Evolutionary conservation across 768 basidiomycete species (phyloP).

Genomic region (Strobilomyces echinocephalus): DNA sequence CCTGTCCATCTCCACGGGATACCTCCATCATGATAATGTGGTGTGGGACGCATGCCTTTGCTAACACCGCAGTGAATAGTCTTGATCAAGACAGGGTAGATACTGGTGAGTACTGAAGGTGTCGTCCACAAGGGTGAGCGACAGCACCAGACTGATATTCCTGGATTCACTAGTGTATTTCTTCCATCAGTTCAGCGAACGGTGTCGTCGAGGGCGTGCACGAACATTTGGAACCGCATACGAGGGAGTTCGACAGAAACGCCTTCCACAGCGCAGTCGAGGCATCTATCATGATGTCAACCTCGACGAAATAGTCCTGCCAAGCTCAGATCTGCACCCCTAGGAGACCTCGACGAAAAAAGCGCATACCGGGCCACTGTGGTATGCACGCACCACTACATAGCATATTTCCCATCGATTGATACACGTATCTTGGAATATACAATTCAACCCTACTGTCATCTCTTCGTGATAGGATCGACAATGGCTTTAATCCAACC

Average conservation of each 20-base stretch:
- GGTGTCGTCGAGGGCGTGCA: neutral
- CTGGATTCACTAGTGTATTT: constrained; percentile 58
- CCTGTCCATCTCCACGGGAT: constrained; percentile 39
- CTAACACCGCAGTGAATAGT: constrained; percentile 67
- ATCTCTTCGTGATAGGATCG: constrained; percentile 53
- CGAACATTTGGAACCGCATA: constrained; percentile 95
- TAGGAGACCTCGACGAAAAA: neutral
- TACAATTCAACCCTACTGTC: constrained; percentile 19
- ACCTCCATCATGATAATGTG: constrained; percentile 9
- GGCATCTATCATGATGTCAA: constrained; percentile 91
- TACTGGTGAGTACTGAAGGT: constrained; percentile 19
- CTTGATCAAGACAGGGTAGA: constrained; percentile 82
- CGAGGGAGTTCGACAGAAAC: constrained; percentile 80
- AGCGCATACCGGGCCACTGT: constrained; percentile 67
- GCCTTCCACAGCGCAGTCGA: constrained; percentile 87
- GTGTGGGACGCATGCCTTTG: constrained; percentile 89
- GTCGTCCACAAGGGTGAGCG: constrained; percentile 11
- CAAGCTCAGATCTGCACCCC: neutral
- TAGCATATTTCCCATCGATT: neutral
- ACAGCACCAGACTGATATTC: neutral
- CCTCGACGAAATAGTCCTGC: constrained; percentile 88
- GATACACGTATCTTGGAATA: neutral
- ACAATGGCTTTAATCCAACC: constrained; percentile 71
- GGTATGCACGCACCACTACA: constrained; percentile 93
- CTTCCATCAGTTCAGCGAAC: neutral